A percentile compares a stretch with the other conserved stretches of the same genome.
Evolutionary conservation across 2,329 filamentous ascomycete species (phyloP).

Genomic region (Ceratocystis colombiana): DNA sequence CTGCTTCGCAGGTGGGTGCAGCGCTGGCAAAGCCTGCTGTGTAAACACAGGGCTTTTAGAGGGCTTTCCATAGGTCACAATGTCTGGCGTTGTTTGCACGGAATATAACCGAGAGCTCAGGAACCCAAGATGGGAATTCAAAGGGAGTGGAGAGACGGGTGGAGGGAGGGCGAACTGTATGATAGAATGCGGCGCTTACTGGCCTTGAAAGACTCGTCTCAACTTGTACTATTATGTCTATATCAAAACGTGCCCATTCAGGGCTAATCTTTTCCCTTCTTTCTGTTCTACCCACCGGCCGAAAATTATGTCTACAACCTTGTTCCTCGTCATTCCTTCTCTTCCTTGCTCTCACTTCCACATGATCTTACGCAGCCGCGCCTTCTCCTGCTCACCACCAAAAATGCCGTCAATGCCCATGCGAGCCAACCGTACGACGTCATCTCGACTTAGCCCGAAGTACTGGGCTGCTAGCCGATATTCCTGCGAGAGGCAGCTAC

Average conservation of each 20-base stretch:
- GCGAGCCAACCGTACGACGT: constrained; percentile 47
- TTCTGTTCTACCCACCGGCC: neutral
- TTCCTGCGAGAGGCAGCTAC: constrained; percentile 65
- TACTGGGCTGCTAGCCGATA: constrained; percentile 62
- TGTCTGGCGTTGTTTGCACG: neutral
- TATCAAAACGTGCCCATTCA: constrained; percentile 14
- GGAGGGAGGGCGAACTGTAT: constrained; percentile 2
- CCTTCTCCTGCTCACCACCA: constrained; percentile 51
- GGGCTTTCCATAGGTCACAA: neutral
- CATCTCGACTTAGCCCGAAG: constrained; percentile 46
- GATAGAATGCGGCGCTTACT: constrained; percentile 1
- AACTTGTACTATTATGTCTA: constrained; percentile 20
- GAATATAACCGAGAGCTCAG: neutral
- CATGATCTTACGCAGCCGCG: constrained; percentile 44
- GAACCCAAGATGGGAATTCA: neutral
- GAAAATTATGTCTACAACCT: neutral
- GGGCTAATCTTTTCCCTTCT: constrained; percentile 1
- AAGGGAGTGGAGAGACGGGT: neutral
- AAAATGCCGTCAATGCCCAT: constrained; percentile 58
- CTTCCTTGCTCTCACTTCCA: constrained; percentile 31
- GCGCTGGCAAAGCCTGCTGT: constrained; percentile 45
- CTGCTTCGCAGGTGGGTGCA: constrained; percentile 42
- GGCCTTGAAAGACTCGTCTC: constrained; percentile 14
- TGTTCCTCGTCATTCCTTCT: neutral
- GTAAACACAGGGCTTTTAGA: constrained; percentile 31